These are phyloP conservation scores for Vanrija pseudolonga DNA, from an alignment of 1,284 basidiomycete species.

Conservation along the genomic window DNA sequence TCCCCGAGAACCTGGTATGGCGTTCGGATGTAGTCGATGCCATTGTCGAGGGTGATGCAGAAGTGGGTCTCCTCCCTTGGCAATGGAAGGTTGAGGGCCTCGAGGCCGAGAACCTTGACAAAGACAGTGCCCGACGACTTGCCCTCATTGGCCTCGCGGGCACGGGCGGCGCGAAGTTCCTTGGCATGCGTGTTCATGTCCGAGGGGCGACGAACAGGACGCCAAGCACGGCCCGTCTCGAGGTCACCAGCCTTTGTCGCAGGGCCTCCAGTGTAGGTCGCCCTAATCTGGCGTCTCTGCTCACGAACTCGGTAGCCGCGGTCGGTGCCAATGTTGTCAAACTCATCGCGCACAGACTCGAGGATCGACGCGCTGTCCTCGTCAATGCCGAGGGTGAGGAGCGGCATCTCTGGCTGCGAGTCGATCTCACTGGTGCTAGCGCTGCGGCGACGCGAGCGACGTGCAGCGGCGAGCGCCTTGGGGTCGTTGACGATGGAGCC, in stretches of 20 bases:
- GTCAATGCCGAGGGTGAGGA: slow-evolving; percentile 41
- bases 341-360: slow-evolving; percentile 42
- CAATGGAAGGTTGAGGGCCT: slow-evolving; percentile 66
- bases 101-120: slow-evolving; percentile 85
- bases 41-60: slow-evolving; percentile 91
- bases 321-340: slow-evolving; percentile 38
- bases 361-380: slow-evolving; percentile 38
- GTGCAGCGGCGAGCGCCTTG: slow-evolving; percentile 7
- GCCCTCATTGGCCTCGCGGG: slow-evolving; percentile 64
- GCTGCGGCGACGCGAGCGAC: slow-evolving; percentile 36
- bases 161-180: slow-evolving; percentile 74
- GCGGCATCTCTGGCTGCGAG: slow-evolving; percentile 20
- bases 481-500: slow-evolving; percentile 11
- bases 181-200: slow-evolving; percentile 95
- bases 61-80: slow-evolving; percentile 69
- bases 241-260: slow-evolving; percentile 67
- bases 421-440: slow-evolving; percentile 39
- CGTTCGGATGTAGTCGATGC: slow-evolving; percentile 92
- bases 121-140: slow-evolving; percentile 89
- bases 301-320: slow-evolving; percentile 63
- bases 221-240: slow-evolving; percentile 80
- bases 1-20: slow-evolving; percentile 66
- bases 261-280: slow-evolving; percentile 66
- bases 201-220: slow-evolving; percentile 76
- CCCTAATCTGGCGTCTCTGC: slow-evolving; percentile 66